These are phyloP conservation scores for Echinosophora koreensis DNA, from an alignment of 306 rosid species.

Conservation along the genomic window DNA sequence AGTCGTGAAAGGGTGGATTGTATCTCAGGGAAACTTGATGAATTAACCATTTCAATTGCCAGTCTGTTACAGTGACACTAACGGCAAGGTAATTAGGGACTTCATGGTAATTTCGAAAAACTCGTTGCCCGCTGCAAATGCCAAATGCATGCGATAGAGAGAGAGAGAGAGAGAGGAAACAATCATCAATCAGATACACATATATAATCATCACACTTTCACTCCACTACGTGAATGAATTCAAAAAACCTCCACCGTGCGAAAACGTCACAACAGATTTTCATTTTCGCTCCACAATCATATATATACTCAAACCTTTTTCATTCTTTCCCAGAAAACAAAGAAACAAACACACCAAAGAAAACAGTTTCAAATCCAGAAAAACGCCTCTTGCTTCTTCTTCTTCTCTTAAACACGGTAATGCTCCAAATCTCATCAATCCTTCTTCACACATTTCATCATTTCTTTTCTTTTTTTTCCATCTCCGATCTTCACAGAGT, in stretches of 20 bases:
- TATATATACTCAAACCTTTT: background rate
- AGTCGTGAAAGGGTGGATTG: background rate
- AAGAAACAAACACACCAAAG: slow-evolving; percentile 3
- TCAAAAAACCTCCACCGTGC: slow-evolving; percentile 18
- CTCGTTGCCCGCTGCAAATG: too few species aligned
- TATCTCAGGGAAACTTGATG: background rate
- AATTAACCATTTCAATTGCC: background rate
- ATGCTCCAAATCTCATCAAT: background rate
- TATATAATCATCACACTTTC: background rate
- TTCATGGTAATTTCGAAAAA: too few species aligned
- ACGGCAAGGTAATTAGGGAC: too few species aligned
- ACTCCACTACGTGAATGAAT: background rate
- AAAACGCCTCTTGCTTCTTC: background rate
- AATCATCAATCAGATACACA: background rate
- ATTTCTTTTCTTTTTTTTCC: background rate
- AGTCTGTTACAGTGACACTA: too few species aligned
- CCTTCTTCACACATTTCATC: background rate
- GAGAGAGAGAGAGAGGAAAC: background rate
- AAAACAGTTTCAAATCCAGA: background rate
- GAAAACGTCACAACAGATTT: slow-evolving; percentile 44
- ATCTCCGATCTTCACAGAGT: background rate
- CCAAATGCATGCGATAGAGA: background rate
- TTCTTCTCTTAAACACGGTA: background rate
- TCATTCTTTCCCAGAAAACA: slow-evolving; percentile 31
- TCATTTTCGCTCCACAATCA: slow-evolving; percentile 45